Evolutionary conservation across 306 rosid genomes (phyloP), one percentile per base, ranked within the genome.

Genomic region (Lagenaria siceraria): DNA sequence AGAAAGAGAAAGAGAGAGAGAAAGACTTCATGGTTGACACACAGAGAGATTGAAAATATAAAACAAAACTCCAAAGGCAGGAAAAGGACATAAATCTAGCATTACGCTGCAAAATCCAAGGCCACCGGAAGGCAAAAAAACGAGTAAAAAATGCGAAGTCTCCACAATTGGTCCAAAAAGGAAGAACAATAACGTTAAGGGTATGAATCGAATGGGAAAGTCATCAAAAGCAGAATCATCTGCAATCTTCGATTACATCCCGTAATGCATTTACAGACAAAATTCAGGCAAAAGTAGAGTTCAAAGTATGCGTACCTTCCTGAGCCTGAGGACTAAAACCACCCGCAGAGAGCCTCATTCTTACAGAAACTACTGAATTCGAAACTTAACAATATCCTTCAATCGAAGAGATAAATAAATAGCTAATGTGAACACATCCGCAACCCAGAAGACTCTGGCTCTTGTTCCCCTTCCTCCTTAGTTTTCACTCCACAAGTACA

Each of bases 311-410:
- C 81, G 54, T 84, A 91, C 98, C 98, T 87, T 94, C 98, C 61
- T 76, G 98, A 36, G 92, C 80, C 78, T 92, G 93, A 91, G 97
- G 95, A 86, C 91, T 90, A 84, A 87, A 87, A 83, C 90, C 93
- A 86, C 96, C 90, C 55, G 97, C 80, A 80, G 98, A 86, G 80
- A 91, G 91, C 85, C 96, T 91, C 98, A 94, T 94, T 87, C 65
- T 56, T 70, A 76, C 60, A 74, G 80, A 76, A 52, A 74, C 33
- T 24, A 73, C 77, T 66, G 81, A 87, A 78, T 63, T 35, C 25
- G 19, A 42, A 69, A 43, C 53, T 13, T 51, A 7, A n/a, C 18
- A 54, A 52, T 22, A 46, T 13, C 53, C 76, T 71, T 71, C 60
- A 73, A 73, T 52, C 19, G 19, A 73, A 56, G 52, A 12, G n/a